Evolutionary conservation across 2,329 filamentous ascomycete genomes (phyloP).

Genomic region (Phaeomoniella chlamydospora): DNA sequence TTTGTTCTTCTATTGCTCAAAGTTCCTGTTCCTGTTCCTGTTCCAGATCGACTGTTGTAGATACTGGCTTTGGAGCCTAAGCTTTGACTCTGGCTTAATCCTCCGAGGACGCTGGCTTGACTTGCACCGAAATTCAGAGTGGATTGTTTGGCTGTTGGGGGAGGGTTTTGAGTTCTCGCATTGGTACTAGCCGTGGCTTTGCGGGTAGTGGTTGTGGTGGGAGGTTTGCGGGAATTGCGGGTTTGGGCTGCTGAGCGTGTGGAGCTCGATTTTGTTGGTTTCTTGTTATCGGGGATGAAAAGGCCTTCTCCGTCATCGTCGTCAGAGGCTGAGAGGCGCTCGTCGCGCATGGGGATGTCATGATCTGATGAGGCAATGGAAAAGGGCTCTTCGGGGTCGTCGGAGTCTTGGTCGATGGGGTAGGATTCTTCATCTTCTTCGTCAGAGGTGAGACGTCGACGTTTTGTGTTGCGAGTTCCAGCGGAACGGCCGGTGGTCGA

Average conservation of each 20-base stretch:
- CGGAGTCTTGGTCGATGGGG: conserved; percentile 6
- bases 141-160: conserved; percentile 15
- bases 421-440: conserved; percentile 8
- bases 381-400: conserved; percentile 12
- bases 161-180: conserved; percentile 20
- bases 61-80: too few species aligned
- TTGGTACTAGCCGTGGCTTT: conserved; percentile 12
- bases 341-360: conserved; percentile 6
- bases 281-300: conserved; percentile 10
- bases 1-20: conserved; percentile 13
- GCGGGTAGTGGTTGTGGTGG: conserved; percentile 1
- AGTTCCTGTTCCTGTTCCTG: too few species aligned
- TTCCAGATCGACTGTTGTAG: too few species aligned
- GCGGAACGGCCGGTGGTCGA: not conserved
- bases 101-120: conserved; percentile 15
- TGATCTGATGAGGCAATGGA: conserved; percentile 11
- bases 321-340: conserved; percentile 16
- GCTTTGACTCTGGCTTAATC: conserved; percentile 8
- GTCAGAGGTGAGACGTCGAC: conserved; percentile 3
- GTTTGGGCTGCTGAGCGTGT: conserved; percentile 2
- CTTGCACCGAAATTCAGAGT: conserved; percentile 26
- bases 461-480: not conserved
- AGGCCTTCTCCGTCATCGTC: conserved; percentile 13
- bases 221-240: conserved; percentile 3
- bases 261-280: conserved; percentile 9